These are phyloP conservation scores for Plasmopara viticola DNA, from an alignment of 352 stramenopile genomes.

Conservation along the genomic window DNA sequence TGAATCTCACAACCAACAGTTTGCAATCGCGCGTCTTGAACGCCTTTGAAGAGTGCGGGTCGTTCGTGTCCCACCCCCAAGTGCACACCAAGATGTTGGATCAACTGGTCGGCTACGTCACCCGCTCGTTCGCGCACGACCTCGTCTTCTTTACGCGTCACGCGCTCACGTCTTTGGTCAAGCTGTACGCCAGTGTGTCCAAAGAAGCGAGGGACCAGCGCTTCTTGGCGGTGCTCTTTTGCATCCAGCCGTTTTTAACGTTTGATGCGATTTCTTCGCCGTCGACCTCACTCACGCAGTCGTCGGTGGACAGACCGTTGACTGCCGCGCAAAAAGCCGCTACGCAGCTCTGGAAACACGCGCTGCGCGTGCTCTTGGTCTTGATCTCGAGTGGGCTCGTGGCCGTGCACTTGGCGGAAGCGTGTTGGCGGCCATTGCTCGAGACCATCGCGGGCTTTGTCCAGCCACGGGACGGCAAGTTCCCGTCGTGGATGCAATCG, in stretches of 20 bases:
- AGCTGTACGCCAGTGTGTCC: slow-evolving; percentile 66
- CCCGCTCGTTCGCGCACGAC: slow-evolving; percentile 29
- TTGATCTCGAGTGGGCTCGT: slow-evolving; percentile 64
- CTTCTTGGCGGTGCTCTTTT: slow-evolving; percentile 60
- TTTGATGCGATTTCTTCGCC: slow-evolving; percentile 22
- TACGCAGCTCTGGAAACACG: slow-evolving; percentile 72
- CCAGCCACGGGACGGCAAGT: slow-evolving; percentile 39
- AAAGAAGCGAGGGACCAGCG: slow-evolving; percentile 41
- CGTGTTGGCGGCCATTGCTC: slow-evolving; percentile 50
- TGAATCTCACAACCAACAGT: slow-evolving; percentile 75
- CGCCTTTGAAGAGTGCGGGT: slow-evolving; percentile 75
- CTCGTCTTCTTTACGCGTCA: slow-evolving; percentile 79
- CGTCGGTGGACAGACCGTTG: slow-evolving; percentile 23
- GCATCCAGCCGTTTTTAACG: slow-evolving; percentile 57
- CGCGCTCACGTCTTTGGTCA: slow-evolving; percentile 62
- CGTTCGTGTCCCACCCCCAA: slow-evolving; percentile 49
- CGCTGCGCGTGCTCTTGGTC: slow-evolving; percentile 60
- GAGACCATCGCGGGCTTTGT: slow-evolving; percentile 62
- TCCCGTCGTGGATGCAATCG: slow-evolving; percentile 50
- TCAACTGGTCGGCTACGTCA: slow-evolving; percentile 64
- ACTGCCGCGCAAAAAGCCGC: slow-evolving; percentile 61
- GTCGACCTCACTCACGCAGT: not conserved
- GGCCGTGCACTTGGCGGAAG: slow-evolving; percentile 40
- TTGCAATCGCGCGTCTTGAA: slow-evolving; percentile 79
- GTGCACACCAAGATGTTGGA: slow-evolving; percentile 66